Conservation (phyloP, 2,329 filamentous ascomycete genomes). For the Claviceps sorghi region DNA sequence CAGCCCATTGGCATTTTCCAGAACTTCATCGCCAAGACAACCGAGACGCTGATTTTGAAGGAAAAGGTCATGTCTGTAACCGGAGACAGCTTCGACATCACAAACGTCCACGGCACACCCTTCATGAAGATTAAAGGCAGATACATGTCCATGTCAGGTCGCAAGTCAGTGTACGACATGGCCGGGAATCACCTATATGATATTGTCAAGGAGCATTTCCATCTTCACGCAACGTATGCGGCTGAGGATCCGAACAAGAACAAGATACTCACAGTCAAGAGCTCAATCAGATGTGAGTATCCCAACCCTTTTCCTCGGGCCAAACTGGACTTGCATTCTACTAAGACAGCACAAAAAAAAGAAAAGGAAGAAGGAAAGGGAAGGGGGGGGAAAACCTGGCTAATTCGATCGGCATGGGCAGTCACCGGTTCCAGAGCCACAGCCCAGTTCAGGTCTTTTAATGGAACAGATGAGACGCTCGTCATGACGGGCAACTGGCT, state of each 20-base stretch:
- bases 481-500: conserved; percentile 48
- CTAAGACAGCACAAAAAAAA: too few relatives aligned
- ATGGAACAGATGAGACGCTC: conserved; percentile 30
- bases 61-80: conserved; percentile 48
- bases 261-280: conserved; percentile 41
- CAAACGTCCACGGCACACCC: conserved; percentile 35
- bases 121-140: conserved; percentile 43
- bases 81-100: conserved; percentile 51
- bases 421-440: conserved; percentile 40
- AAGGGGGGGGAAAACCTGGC: background rate
- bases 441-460: conserved; percentile 39
- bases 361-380: too few relatives aligned
- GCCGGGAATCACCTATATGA: conserved; percentile 40
- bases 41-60: conserved; percentile 39
- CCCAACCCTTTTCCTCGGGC: too few relatives aligned
- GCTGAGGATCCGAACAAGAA: conserved; percentile 29
- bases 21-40: conserved; percentile 21
- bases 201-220: conserved; percentile 36
- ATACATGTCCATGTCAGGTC: conserved; percentile 34
- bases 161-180: conserved; percentile 42
- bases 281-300: conserved; percentile 14
- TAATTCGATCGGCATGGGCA: conserved; percentile 11
- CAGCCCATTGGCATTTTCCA: conserved; percentile 26
- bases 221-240: conserved; percentile 37
- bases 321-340: too few relatives aligned